Evolutionary conservation across 306 rosid species (phyloP).

Genomic region (Casuarina cunninghamiana): DNA sequence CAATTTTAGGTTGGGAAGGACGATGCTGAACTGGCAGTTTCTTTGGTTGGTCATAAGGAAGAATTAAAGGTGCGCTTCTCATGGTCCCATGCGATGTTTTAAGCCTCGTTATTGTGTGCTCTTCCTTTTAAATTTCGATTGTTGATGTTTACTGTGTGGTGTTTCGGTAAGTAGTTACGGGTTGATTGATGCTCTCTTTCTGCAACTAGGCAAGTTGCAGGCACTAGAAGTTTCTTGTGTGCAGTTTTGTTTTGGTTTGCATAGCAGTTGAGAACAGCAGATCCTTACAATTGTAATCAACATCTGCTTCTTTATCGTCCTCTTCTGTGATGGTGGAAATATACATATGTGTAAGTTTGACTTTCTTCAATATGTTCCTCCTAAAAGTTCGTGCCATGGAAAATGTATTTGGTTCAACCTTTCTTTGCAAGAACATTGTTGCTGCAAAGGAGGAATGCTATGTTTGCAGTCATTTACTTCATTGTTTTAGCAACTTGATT

Average conservation of each 20-base stretch:
- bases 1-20: too few relatives aligned
- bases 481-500: conserved; percentile 13
- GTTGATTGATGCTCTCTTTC: conserved; percentile 6
- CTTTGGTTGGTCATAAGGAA: too few relatives aligned
- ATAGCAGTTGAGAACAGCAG: not conserved
- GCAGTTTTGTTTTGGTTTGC: conserved; percentile 10
- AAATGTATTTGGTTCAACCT: conserved; percentile 88
- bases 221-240: conserved; percentile 25
- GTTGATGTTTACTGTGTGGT: not conserved
- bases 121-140: conserved; percentile 5
- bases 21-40: too few relatives aligned
- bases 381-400: conserved; percentile 66
- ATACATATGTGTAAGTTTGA: not conserved
- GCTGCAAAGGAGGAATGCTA: conserved; percentile 89
- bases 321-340: not conserved
- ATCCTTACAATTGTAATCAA: not conserved
- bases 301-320: not conserved
- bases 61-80: too few relatives aligned
- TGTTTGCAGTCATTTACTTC: conserved; percentile 8
- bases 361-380: conserved; percentile 14
- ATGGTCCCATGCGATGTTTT: too few relatives aligned
- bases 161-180: not conserved
- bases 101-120: too few relatives aligned
- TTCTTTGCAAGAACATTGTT: conserved; percentile 75
- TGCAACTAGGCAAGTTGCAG: conserved; percentile 6